Percentiles rank a stretch among this genome's conserved stretches.
These are phyloP conservation scores for Nelumbo lutea DNA, from an alignment of 164 flowering plant genomes.

Conservation along the genomic window DNA sequence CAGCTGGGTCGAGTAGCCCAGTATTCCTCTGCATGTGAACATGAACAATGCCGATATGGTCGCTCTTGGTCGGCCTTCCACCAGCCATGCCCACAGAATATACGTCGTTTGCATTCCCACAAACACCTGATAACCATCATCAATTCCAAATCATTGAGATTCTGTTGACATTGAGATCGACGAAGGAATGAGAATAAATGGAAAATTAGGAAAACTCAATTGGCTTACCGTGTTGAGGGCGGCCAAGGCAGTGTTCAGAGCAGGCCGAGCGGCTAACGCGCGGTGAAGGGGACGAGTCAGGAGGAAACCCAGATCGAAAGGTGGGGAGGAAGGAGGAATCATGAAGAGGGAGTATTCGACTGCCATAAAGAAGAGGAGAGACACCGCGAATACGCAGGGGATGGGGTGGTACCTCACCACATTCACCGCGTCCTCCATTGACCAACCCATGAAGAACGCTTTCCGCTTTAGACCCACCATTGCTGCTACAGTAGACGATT, in stretches of 20 bases:
- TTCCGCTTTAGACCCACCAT: too few species aligned
- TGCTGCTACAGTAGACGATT: too few species aligned
- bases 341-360: conserved; percentile 91
- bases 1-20: conserved; percentile 88
- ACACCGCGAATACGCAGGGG: conserved; percentile 53
- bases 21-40: conserved; percentile 93
- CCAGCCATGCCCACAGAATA: conserved; percentile 70
- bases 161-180: too few species aligned
- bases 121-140: conserved; percentile 63
- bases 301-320: conserved; percentile 83
- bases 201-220: not conserved
- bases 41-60: conserved; percentile 71
- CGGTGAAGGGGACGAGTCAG: conserved; percentile 50
- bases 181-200: too few species aligned
- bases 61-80: conserved; percentile 79
- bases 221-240: conserved; percentile 75
- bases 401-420: conserved; percentile 54
- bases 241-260: conserved; percentile 62
- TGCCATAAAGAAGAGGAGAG: conserved; percentile 78
- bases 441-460: not conserved
- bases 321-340: conserved; percentile 72
- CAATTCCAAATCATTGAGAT: not conserved
- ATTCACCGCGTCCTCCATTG: too few species aligned
- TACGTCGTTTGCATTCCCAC: conserved; percentile 85
- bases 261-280: conserved; percentile 38